phyloP scores from a whole-genome alignment of 2,329 filamentous ascomycete genomes.

The Penicillium sp. region DNA sequence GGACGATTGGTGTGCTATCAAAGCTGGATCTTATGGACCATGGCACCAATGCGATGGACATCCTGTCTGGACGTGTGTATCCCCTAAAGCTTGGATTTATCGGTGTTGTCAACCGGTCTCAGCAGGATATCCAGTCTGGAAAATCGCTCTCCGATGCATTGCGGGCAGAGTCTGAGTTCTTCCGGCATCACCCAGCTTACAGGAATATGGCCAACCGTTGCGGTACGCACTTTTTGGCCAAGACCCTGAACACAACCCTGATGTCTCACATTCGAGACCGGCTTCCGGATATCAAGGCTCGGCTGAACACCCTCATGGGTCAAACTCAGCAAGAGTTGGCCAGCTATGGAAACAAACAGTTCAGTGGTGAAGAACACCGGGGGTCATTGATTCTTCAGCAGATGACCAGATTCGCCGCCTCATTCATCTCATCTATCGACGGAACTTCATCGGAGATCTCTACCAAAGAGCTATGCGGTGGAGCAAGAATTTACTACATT shows the following conservation, averaged over 20 bases:
- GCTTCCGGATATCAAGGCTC: conserved; percentile 94
- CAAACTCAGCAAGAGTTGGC: conserved; percentile 98
- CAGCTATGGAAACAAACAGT: conserved; percentile 96
- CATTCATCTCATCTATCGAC: conserved; percentile 97
- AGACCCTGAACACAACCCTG: conserved; percentile 89
- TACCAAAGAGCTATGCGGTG: conserved; percentile 94
- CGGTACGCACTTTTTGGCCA: conserved; percentile 90
- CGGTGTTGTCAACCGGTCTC: conserved; percentile 94
- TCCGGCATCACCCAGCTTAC: conserved; percentile 95
- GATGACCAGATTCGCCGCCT: conserved; percentile 97
- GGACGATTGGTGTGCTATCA: conserved; percentile 94
- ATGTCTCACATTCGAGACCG: conserved; percentile 96
- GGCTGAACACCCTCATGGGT: conserved; percentile 98
- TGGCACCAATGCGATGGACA: conserved; percentile 95
- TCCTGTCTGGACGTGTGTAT: conserved; percentile 95
- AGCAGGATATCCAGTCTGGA: conserved; percentile 95
- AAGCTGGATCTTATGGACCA: conserved; percentile 99
- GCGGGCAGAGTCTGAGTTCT: conserved; percentile 88
- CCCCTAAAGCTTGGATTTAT: conserved; percentile 97
- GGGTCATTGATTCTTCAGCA: conserved; percentile 92
- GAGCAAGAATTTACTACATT: conserved; percentile 96
- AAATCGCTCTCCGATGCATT: conserved; percentile 93
- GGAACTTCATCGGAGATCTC: conserved; percentile 98
- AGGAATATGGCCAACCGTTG: conserved; percentile 92
- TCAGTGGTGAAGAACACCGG: conserved; percentile 93